A percentile compares a stretch with the other conserved stretches of the same genome.
Conservation (phyloP, 441 rosid species). For the Hura crepitans region DNA sequence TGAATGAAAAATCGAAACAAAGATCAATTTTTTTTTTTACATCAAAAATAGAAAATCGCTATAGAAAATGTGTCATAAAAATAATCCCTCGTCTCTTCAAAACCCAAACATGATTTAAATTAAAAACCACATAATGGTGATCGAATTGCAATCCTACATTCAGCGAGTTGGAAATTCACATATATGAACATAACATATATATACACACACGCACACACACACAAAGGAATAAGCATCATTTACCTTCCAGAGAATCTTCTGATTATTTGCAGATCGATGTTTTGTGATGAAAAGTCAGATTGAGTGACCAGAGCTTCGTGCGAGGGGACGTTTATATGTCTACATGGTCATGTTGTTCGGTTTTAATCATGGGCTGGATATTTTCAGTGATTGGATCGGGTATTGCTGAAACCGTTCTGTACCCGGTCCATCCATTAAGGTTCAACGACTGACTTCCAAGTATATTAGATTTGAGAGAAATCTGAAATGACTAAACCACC, state of each 20-base stretch:
- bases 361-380: not conserved
- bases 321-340: not conserved
- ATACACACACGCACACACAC: not conserved
- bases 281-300: not conserved
- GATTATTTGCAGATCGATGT: no score
- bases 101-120: not conserved
- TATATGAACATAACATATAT: not conserved
- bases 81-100: not conserved
- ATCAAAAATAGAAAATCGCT: not conserved
- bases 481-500: no score
- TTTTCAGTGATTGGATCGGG: no score
- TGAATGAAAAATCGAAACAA: constrained; percentile 10
- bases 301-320: not conserved
- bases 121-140: not conserved
- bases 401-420: not conserved
- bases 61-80: not conserved
- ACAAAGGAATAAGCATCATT: not conserved
- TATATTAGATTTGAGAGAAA: no score
- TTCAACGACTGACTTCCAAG: not conserved
- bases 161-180: not conserved
- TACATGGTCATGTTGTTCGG: not conserved
- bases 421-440: not conserved
- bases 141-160: not conserved
- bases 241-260: not conserved
- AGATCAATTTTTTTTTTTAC: not conserved